Evolutionary conservation across 768 basidiomycete genomes (phyloP).

Genomic region (Krasilnikovozyma curviuscula): DNA sequence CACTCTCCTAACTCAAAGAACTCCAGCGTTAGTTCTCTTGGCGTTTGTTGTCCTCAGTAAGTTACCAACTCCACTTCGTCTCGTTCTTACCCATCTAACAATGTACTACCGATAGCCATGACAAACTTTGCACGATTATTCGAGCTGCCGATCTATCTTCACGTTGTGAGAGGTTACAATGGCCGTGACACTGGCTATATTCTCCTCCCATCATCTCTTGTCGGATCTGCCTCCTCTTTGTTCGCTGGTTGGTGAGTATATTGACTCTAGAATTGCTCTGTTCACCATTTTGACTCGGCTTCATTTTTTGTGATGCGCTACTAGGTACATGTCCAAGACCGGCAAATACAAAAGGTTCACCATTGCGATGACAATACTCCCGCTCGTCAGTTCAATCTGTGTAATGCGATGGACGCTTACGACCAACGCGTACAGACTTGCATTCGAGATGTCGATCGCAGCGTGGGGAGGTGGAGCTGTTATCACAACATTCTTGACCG

Average conservation of each 20-base stretch:
- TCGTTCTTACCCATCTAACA: no score
- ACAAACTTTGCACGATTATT: conserved; percentile 18
- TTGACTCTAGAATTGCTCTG: no score
- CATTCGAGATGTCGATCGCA: conserved; percentile 19
- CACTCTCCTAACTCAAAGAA: conserved; percentile 13
- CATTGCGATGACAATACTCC: conserved; percentile 13
- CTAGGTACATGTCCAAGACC: conserved; percentile 6
- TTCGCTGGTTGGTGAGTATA: conserved; percentile 22
- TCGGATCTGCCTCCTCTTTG: conserved; percentile 16
- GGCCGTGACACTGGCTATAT: conserved; percentile 16
- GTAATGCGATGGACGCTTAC: conserved; percentile 16
- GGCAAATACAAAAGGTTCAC: conserved; percentile 21
- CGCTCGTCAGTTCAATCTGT: conserved; percentile 16
- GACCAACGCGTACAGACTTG: conserved; percentile 13
- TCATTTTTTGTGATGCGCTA: no score
- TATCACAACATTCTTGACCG: not conserved
- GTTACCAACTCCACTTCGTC: no score
- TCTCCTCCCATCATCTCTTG: conserved; percentile 16
- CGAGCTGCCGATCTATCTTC: conserved; percentile 22
- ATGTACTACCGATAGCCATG: no score
- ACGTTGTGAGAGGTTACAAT: conserved; percentile 18
- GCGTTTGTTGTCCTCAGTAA: conserved; percentile 15
- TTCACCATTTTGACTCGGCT: no score
- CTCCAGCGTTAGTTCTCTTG: conserved; percentile 15
- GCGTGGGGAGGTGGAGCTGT: conserved; percentile 4